phyloP scores from a whole-genome alignment of 2,329 filamentous ascomycete species.

The Xylariales sp. region DNA sequence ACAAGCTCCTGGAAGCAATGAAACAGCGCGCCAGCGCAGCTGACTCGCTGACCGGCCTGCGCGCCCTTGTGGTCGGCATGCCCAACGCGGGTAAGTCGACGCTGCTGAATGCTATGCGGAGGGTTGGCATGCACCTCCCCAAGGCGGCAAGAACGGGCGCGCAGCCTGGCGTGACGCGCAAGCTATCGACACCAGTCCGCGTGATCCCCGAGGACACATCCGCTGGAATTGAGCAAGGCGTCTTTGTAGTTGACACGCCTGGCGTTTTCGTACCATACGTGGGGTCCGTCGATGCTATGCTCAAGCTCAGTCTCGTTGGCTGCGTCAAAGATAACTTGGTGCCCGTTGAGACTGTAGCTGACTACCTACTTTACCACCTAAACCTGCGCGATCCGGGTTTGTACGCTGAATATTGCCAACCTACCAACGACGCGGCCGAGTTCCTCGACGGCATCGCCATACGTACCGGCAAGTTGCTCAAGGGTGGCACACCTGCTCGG shows the following conservation, averaged over 20 bases:
- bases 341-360: conserved; percentile 70
- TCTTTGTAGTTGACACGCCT: conserved; percentile 88
- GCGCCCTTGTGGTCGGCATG: conserved; percentile 90
- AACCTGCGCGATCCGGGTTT: conserved; percentile 61
- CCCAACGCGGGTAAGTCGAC: conserved; percentile 96
- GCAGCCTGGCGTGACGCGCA: conserved; percentile 85
- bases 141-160: conserved; percentile 81
- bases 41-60: conserved; percentile 71
- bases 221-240: conserved; percentile 48
- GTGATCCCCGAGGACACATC: conserved; percentile 41
- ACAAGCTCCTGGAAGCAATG: conserved; percentile 41
- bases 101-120: conserved; percentile 81
- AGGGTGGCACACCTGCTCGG: conserved; percentile 66
- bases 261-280: conserved; percentile 96
- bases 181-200: conserved; percentile 77
- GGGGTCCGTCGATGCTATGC: conserved; percentile 78
- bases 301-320: conserved; percentile 89
- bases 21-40: conserved; percentile 42
- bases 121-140: conserved; percentile 50
- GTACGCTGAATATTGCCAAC: conserved; percentile 59
- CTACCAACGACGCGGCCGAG: conserved; percentile 79
- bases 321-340: conserved; percentile 89
- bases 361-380: conserved; percentile 84
- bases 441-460: conserved; percentile 68
- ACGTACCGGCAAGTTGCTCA: conserved; percentile 70